Base-by-base conservation (phyloP, 2,329 filamentous ascomycete genomes). In the Aspergillus ruber region DNA sequence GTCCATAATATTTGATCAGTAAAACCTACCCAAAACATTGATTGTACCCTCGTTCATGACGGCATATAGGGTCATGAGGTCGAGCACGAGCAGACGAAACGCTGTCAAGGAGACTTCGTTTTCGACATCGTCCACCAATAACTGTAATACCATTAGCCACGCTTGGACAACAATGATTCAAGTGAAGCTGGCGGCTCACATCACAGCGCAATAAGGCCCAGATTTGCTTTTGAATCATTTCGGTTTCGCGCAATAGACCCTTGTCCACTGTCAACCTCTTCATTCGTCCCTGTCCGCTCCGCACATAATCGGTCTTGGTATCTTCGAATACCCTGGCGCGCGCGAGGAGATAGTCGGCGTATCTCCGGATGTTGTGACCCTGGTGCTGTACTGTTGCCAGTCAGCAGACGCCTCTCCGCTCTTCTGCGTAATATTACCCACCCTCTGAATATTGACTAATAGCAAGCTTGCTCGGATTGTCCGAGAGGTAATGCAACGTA, bases 41-140 rank as follows among this genome's bases (percentile, higher is more conserved):
- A 98, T 98, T 64, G 95, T 88, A 43, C 88, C 93, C 70, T 96
- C 90, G 64, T 98, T 98, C 72, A 96, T 85, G 42, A 93, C 88
- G 61, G 95, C 90, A 73, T 95, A 98, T 46, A 98, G 75, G 12
- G 88, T 84, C 51, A 98, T 71, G 33, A 98, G 76, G 67, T 98
- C 93, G 60, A 95, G 77, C 17, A 95, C 94, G 46, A 98, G 75
- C 53, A 98, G 76, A 49, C 93, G 82, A 65, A 97, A 98, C 23
- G 94, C 90, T 8, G 89, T 94, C 56, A 97, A 79, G 8, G 90
- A 94, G 57, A 98, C 97, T 68, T 98, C 93, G 64, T 97, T 98
- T 65, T 96, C 90, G 6, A 87, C 83, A 59, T 97, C 93, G 54
- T 85, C 82, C 44, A 89, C 85, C 63, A 97, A 80, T 44, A 96